Conservation (phyloP, 768 basidiomycete genomes). For the Russula abietina region DNA sequence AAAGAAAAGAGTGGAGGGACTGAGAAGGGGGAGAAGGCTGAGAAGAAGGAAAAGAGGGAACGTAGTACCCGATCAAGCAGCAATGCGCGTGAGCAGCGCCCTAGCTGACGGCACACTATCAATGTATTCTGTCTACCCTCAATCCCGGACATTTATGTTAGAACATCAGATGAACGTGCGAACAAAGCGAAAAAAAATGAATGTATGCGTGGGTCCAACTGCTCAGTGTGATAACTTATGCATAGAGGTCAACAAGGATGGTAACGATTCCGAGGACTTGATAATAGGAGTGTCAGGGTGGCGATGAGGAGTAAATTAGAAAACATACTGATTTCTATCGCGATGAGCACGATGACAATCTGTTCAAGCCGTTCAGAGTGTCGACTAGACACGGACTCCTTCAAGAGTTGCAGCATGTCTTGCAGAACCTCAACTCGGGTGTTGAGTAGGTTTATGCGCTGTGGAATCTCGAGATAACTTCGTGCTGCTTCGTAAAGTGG, state of each 20-base stretch:
- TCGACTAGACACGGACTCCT: slow-evolving; percentile 87
- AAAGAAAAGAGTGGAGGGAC: slow-evolving; percentile 37
- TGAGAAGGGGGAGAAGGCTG: slow-evolving; percentile 24
- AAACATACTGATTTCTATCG: slow-evolving; percentile 70
- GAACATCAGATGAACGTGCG: slow-evolving; percentile 35
- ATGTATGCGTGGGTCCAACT: background rate
- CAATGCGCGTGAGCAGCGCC: slow-evolving; percentile 10
- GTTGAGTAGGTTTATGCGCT: slow-evolving; percentile 87
- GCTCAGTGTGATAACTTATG: slow-evolving; percentile 21
- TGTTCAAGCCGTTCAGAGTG: slow-evolving; percentile 90
- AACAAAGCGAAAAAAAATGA: slow-evolving; percentile 1
- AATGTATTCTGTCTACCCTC: slow-evolving; percentile 1
- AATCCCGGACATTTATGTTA: background rate
- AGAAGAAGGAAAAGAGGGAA: slow-evolving; percentile 17
- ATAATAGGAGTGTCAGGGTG: background rate
- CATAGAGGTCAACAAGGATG: slow-evolving; percentile 73
- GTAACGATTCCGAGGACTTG: slow-evolving; percentile 84
- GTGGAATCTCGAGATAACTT: slow-evolving; percentile 91
- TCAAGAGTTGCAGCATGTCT: slow-evolving; percentile 93
- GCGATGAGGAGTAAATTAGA: background rate
- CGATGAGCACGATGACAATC: slow-evolving; percentile 88
- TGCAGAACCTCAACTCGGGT: slow-evolving; percentile 93
- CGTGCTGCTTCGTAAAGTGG: slow-evolving; percentile 91
- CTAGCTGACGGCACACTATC: background rate
- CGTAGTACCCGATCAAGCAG: slow-evolving; percentile 9